These are phyloP conservation scores for Lepiota brunneoincarnata DNA, from an alignment of 768 basidiomycete genomes.

Conservation along the genomic window DNA sequence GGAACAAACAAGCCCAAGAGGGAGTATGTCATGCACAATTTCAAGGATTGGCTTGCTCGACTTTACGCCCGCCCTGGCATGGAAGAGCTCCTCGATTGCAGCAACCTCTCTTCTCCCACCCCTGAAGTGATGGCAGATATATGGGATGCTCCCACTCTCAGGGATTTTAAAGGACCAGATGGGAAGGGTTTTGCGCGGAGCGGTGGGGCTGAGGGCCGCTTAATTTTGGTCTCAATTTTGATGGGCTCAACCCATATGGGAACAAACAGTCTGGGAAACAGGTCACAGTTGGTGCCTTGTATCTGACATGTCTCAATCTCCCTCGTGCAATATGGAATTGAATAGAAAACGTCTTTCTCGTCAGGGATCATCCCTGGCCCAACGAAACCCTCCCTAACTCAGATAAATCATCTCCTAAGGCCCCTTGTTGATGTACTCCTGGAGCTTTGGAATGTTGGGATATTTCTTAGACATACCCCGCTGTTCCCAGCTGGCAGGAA, in stretches of 20 bases:
- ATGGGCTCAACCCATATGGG: constrained; percentile 29
- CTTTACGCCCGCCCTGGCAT: constrained; percentile 18
- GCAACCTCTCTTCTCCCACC: background rate
- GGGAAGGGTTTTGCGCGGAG: constrained; percentile 14
- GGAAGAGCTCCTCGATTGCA: constrained; percentile 8
- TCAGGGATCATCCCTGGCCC: constrained; percentile 18
- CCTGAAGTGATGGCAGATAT: background rate
- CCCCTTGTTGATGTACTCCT: constrained; percentile 33
- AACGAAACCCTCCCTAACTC: constrained; percentile 21
- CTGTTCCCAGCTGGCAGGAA: constrained; percentile 17
- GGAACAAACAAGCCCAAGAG: background rate
- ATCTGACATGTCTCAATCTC: constrained; percentile 29
- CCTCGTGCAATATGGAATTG: constrained; percentile 22
- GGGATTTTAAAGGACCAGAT: background rate
- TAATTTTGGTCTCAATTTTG: constrained; percentile 23
- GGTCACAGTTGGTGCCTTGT: constrained; percentile 20
- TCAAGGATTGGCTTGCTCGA: constrained; percentile 20
- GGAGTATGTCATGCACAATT: constrained; percentile 15
- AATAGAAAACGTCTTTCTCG: constrained; percentile 19
- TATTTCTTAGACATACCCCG: constrained; percentile 19
- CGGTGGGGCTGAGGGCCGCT: constrained; percentile 15
- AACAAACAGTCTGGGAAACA: constrained; percentile 22
- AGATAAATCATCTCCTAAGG: constrained; percentile 31
- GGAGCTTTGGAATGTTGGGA: constrained; percentile 23
- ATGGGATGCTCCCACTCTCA: background rate